Conservation (phyloP, 106 monocot species). For the Triglochin maritima region DNA sequence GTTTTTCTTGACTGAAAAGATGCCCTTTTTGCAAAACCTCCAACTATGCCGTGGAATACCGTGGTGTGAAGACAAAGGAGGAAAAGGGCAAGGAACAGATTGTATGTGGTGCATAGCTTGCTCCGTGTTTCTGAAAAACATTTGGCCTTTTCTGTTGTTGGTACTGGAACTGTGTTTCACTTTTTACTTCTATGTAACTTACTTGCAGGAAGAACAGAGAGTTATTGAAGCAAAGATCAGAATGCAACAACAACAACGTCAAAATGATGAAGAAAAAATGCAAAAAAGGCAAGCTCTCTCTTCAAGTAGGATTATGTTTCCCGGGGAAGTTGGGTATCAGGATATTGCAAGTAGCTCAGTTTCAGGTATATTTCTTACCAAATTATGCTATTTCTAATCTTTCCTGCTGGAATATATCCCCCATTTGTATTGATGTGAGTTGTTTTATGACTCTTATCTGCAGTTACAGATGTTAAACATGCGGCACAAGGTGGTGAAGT, state of each 20-base stretch:
- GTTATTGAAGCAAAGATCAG: conserved; percentile 84
- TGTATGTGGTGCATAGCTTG: conserved; percentile 26
- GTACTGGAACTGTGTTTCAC: neutral
- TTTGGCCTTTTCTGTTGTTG: neutral
- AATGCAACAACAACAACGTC: conserved; percentile 45
- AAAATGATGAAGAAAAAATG: conserved; percentile 53
- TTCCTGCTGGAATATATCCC: neutral
- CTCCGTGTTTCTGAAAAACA: neutral
- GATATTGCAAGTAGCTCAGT: conserved; percentile 29
- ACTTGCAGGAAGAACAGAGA: conserved; percentile 65
- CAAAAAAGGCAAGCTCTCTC: conserved; percentile 32
- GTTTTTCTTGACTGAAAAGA: conserved; percentile 32
- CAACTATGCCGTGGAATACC: conserved; percentile 74
- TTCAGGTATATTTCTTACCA: conserved; percentile 22
- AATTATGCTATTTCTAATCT: neutral
- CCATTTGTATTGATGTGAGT: neutral
- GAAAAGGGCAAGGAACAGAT: conserved; percentile 81
- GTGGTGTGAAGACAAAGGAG: conserved; percentile 56
- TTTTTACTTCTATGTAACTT: neutral
- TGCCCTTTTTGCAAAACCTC: conserved; percentile 82
- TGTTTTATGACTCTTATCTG: neutral
- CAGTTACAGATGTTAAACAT: conserved; percentile 13
- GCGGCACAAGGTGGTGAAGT: conserved; percentile 23
- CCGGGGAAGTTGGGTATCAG: conserved; percentile 33
- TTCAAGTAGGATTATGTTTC: conserved; percentile 20